phyloP scores from a whole-genome alignment of 2,329 filamentous ascomycete species.

The Fusarium miscanthi region DNA sequence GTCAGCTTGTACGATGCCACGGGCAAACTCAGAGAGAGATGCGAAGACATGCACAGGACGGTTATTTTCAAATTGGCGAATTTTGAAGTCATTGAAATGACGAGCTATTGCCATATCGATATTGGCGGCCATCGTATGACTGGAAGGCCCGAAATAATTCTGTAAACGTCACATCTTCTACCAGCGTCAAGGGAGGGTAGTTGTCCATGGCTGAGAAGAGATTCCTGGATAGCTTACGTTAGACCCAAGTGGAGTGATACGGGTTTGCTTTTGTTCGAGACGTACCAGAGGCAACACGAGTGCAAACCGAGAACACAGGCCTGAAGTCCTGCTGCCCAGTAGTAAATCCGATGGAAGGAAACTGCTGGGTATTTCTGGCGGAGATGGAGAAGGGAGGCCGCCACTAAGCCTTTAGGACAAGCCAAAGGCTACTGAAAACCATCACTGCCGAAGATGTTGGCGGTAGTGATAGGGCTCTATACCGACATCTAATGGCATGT shows the following conservation, averaged over 20 bases:
- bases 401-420: no score
- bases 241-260: background rate
- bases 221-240: background rate
- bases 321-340: background rate
- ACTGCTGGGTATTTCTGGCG: background rate
- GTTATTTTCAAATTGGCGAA: background rate
- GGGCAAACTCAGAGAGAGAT: background rate
- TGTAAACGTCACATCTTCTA: background rate
- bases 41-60: background rate
- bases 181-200: background rate
- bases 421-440: no score
- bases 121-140: background rate
- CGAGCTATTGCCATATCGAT: background rate
- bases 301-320: background rate
- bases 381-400: no score
- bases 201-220: background rate
- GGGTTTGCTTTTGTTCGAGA: background rate
- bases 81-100: background rate
- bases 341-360: background rate
- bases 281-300: background rate
- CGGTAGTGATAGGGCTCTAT: no score
- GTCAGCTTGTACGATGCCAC: background rate
- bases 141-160: background rate
- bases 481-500: no score
- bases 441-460: no score